phyloP scores from a whole-genome alignment of 306 rosid species.

The Cicer chorassanicum region DNA sequence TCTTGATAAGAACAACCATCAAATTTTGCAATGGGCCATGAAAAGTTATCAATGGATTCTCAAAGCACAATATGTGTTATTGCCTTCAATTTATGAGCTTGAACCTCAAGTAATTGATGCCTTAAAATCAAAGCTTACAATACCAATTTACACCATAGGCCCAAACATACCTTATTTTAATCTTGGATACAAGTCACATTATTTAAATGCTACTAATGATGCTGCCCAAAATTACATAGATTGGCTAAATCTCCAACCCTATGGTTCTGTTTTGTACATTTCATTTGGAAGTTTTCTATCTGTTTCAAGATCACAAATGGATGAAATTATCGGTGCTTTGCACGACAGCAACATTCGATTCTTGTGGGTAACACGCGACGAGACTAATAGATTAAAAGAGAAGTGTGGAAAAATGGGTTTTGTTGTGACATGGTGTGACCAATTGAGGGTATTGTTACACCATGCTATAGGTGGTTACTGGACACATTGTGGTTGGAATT shows the following conservation, averaged over 20 bases:
- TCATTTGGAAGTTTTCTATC: conserved; percentile 62
- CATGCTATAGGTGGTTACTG: conserved; percentile 62
- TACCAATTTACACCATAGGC: conserved; percentile 56
- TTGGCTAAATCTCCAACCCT: conserved; percentile 59
- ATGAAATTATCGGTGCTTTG: conserved; percentile 56
- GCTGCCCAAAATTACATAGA: conserved; percentile 30
- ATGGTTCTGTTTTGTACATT: conserved; percentile 56
- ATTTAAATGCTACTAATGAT: background rate
- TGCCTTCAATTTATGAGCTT: conserved; percentile 53
- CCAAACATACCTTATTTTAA: conserved; percentile 53
- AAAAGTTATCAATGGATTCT: conserved; percentile 42
- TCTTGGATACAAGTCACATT: background rate
- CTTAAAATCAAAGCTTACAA: conserved; percentile 39
- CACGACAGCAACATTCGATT: conserved; percentile 45
- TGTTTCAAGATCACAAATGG: conserved; percentile 55
- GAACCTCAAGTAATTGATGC: conserved; percentile 50
- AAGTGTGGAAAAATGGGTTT: conserved; percentile 51
- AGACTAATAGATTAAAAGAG: conserved; percentile 38
- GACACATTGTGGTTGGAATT: conserved; percentile 73
- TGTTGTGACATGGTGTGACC: conserved; percentile 66
- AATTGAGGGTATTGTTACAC: conserved; percentile 61
- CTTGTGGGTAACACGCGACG: conserved; percentile 57
- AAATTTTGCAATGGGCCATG: conserved; percentile 17
- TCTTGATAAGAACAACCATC: conserved; percentile 3
- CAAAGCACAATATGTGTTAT: conserved; percentile 51